Evolutionary conservation across 2,329 filamentous ascomycete genomes (phyloP).

Genomic region (Xylaria sp.): DNA sequence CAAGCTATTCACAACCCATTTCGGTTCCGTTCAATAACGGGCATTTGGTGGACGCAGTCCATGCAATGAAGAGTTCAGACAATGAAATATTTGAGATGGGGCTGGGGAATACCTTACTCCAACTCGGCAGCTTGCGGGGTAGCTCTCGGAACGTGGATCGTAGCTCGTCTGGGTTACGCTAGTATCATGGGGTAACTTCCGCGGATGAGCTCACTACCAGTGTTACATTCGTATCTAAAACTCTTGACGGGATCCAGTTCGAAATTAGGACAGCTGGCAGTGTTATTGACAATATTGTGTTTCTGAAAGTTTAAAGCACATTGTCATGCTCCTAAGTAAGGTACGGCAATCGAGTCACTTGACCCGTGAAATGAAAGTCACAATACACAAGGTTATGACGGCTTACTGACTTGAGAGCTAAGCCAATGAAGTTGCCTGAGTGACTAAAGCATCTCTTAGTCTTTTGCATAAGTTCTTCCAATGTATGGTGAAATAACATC

Average conservation of each 20-base stretch:
- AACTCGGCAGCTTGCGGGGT: conserved; percentile 23
- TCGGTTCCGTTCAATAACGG: conserved; percentile 6
- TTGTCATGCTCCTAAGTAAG: not conserved
- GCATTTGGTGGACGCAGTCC: not conserved
- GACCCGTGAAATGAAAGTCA: not conserved
- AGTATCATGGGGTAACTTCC: not conserved
- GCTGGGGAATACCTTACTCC: conserved; percentile 8
- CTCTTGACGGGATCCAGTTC: not conserved
- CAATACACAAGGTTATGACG: not conserved
- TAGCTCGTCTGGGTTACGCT: not conserved
- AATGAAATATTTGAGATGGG: not conserved
- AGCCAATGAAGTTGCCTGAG: not conserved
- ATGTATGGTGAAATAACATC: no score
- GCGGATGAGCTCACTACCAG: not conserved
- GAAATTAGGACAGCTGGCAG: not conserved
- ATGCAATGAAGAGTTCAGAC: not conserved
- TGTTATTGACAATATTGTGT: not conserved
- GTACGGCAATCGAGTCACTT: not conserved
- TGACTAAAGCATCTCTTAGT: no score
- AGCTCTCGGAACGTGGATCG: not conserved
- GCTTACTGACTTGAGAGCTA: not conserved
- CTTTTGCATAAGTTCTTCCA: no score
- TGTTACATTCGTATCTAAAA: not conserved
- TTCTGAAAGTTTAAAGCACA: not conserved
- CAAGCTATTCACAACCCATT: not conserved